These are phyloP conservation scores for Melastoma candidum DNA, from an alignment of 441 rosid species.

Conservation along the genomic window DNA sequence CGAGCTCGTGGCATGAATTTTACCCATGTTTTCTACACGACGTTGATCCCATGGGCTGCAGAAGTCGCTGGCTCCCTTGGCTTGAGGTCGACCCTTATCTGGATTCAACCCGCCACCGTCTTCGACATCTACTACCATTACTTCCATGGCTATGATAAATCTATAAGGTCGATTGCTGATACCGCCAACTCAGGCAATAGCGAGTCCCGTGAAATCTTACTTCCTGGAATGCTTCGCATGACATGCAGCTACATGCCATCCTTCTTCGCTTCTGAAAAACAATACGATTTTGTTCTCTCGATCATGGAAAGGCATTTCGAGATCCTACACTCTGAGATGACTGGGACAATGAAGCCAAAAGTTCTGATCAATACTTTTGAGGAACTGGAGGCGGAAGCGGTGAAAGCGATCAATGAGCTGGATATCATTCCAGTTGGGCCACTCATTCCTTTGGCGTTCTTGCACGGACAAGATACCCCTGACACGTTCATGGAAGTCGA, in stretches of 20 bases:
- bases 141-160: constrained; percentile 25
- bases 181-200: constrained; percentile 14
- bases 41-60: constrained; percentile 39
- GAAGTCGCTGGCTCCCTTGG: constrained; percentile 31
- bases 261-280: constrained; percentile 21
- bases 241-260: constrained; percentile 35
- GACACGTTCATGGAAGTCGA: constrained; percentile 23
- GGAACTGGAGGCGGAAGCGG: constrained; percentile 27
- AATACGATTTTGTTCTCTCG: background rate
- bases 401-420: constrained; percentile 22
- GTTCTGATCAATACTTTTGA: constrained; percentile 43
- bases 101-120: constrained; percentile 51
- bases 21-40: constrained; percentile 33
- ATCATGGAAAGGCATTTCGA: constrained; percentile 26
- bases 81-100: constrained; percentile 28
- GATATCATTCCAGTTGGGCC: constrained; percentile 43
- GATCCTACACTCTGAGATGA: constrained; percentile 20
- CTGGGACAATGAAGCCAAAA: constrained; percentile 13
- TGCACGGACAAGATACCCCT: constrained; percentile 23
- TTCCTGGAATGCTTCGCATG: no score
- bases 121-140: constrained; percentile 37
- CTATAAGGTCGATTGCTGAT: constrained; percentile 25
- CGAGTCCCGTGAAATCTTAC: no score
- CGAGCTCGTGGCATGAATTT: constrained; percentile 21
- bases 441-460: constrained; percentile 30